A percentile compares a stretch with the other conserved stretches of the same genome.
phyloP scores from a whole-genome alignment of 2,329 filamentous ascomycete species.

The Cyclaneusma minus region DNA sequence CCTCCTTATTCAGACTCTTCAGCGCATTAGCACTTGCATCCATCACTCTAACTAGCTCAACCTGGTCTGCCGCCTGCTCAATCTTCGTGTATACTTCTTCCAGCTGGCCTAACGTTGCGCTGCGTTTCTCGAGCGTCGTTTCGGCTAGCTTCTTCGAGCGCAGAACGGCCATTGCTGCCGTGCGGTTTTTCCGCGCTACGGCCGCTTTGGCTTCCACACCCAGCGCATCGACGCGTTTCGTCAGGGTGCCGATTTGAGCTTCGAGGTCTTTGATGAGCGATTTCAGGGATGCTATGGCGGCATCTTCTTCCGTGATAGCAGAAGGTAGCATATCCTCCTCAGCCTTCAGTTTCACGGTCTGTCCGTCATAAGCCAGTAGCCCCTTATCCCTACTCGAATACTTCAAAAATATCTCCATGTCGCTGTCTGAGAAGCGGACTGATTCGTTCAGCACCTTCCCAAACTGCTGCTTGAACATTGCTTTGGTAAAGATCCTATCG shows the following conservation, averaged over 20 bases:
- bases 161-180: constrained; percentile 62
- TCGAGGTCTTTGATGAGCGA: constrained; percentile 62
- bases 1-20: constrained; percentile 54
- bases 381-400: constrained; percentile 55
- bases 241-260: constrained; percentile 53
- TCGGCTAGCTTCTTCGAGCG: constrained; percentile 74
- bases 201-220: constrained; percentile 50
- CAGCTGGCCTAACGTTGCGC: constrained; percentile 61
- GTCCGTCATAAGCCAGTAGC: constrained; percentile 40
- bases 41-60: constrained; percentile 73
- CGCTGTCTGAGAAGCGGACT: constrained; percentile 38
- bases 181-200: constrained; percentile 55
- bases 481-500: constrained; percentile 51
- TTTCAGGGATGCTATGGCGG: constrained; percentile 70
- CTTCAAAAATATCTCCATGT: constrained; percentile 54
- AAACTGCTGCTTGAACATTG: constrained; percentile 47
- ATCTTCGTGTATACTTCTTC: constrained; percentile 74
- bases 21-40: constrained; percentile 61
- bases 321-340: constrained; percentile 26
- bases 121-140: constrained; percentile 52
- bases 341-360: constrained; percentile 60
- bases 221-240: constrained; percentile 50
- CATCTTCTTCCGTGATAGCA: constrained; percentile 61
- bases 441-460: constrained; percentile 32
- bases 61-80: constrained; percentile 71